Evolutionary conservation across 805 yeast species (phyloP), one percentile per base, ranked within the genome.

Genomic region (Lachancea mirantina): DNA sequence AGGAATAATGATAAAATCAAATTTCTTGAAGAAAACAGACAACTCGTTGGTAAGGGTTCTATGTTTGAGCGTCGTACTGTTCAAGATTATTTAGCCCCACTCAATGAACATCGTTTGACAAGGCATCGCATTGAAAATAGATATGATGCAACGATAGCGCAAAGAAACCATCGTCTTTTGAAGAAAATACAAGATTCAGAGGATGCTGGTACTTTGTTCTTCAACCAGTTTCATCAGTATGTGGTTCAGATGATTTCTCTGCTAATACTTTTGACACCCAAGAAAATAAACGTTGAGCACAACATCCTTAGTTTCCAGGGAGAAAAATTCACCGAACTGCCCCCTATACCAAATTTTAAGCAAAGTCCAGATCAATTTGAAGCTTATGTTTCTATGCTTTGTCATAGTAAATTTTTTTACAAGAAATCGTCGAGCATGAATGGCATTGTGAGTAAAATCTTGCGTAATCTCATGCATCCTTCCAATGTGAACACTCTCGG

Each of bases 401-500:
- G 67, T 1, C 68, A 66, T 39, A 50, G 64, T 2, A 51, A 49
- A 4, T 64, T 57, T 40, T 54, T 57, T 15, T 47, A 44, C 30
- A 59, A 55, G 29, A 51, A 51, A 14, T 59, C 69, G 2, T 62
- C 69, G 1, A 54, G 45, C 29, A 44, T 48, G 24, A 55, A 57
- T 34, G 68, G 69, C 6, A 45, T 64, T 5, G 52, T 65, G 2
- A 59, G 64, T 1, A 59, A 57, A 28, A 47, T 68, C 6, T 34
- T 68, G 8, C 46, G 58, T 25, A 61, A 61, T 25, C 35, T 68
- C n/a, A 51, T 66, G 44, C 64, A 63, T 39, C 64, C 64, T 13
- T 45, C 57, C 8, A 67, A 67, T 35, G 19, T 49, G 6, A 51
- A 46, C 8, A 58, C 68, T 0, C 19, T 49, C 3, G 43, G 43